A percentile compares a stretch with the other conserved stretches of the same genome.
These are phyloP conservation scores for Mortierella sp. DNA, from an alignment of 371 early-diverging fungal genomes.

Conservation along the genomic window DNA sequence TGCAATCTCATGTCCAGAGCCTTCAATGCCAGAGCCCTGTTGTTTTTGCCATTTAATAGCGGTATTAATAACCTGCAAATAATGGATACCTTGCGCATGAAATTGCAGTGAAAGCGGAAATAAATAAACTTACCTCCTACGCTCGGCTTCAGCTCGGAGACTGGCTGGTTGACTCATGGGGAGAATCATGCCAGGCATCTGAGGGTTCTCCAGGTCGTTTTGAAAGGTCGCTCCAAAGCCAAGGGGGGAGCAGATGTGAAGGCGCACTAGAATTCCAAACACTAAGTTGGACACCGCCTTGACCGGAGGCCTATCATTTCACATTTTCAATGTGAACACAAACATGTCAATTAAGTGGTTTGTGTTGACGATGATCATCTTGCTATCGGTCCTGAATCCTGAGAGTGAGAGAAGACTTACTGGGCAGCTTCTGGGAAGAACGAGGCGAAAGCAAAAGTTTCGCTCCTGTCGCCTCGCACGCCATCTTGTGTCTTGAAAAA, in stretches of 20 bases:
- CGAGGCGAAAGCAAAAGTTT: conserved; percentile 84
- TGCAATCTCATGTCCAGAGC: conserved; percentile 72
- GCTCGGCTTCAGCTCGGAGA: conserved; percentile 73
- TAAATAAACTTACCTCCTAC: conserved; percentile 62
- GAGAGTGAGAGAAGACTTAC: conserved; percentile 52
- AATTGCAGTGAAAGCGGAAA: neutral
- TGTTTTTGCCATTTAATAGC: neutral
- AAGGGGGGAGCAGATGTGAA: conserved; percentile 62
- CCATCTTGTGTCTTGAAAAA: conserved; percentile 86
- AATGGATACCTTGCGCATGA: neutral
- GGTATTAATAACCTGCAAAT: neutral
- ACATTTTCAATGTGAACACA: neutral
- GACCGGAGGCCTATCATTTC: conserved; percentile 61
- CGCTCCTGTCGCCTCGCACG: conserved; percentile 84
- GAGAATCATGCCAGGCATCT: conserved; percentile 41
- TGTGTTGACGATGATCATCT: neutral
- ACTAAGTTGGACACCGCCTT: conserved; percentile 64
- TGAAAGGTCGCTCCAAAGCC: conserved; percentile 57
- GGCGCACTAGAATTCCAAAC: conserved; percentile 63
- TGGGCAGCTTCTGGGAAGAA: conserved; percentile 87
- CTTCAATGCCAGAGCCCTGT: conserved; percentile 74
- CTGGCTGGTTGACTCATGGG: conserved; percentile 65
- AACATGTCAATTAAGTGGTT: neutral
- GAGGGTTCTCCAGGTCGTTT: conserved; percentile 62
- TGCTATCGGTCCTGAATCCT: neutral